phyloP scores from a whole-genome alignment of 805 yeast species.

The Diddensiella caesifluorescens region DNA sequence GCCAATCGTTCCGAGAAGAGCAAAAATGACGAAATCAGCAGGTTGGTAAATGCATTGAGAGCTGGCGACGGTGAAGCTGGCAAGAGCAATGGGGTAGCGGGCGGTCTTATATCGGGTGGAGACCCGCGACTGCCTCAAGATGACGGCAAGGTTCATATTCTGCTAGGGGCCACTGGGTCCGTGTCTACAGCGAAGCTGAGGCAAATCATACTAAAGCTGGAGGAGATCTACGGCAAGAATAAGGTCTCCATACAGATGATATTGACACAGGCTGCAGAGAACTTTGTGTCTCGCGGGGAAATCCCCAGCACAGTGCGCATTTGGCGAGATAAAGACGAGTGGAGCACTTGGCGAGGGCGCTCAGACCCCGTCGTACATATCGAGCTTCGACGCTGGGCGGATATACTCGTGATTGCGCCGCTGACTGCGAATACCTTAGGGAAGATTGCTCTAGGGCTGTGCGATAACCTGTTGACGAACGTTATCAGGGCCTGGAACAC shows the following conservation, averaged over 20 bases:
- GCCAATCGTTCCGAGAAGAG: not conserved
- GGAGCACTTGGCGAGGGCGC: slow-evolving; percentile 80
- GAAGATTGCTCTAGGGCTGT: slow-evolving; percentile 82
- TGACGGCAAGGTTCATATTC: slow-evolving; percentile 81
- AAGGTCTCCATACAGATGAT: slow-evolving; percentile 80
- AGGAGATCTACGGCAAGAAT: slow-evolving; percentile 69
- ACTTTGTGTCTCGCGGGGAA: slow-evolving; percentile 57
- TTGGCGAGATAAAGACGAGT: slow-evolving; percentile 93
- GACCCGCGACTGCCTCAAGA: slow-evolving; percentile 69
- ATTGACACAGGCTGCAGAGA: slow-evolving; percentile 79
- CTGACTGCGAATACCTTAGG: slow-evolving; percentile 88
- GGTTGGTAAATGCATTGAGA: not conserved
- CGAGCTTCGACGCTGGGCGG: slow-evolving; percentile 96
- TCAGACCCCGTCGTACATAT: slow-evolving; percentile 92
- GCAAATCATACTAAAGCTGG: slow-evolving; percentile 69
- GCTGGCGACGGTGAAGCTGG: not conserved
- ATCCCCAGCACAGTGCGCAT: slow-evolving; percentile 66
- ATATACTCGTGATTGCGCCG: slow-evolving; percentile 88
- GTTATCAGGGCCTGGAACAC: slow-evolving; percentile 96
- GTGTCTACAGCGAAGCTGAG: slow-evolving; percentile 80
- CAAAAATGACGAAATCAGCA: not conserved
- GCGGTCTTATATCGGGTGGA: slow-evolving; percentile 41
- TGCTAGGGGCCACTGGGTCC: slow-evolving; percentile 85
- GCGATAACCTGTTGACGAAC: slow-evolving; percentile 86
- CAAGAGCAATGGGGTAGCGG: slow-evolving; percentile 1